Percentiles rank a stretch among this genome's conserved stretches.
phyloP scores from a whole-genome alignment of 2,329 filamentous ascomycete species.

The Mycosphaerella sp. region DNA sequence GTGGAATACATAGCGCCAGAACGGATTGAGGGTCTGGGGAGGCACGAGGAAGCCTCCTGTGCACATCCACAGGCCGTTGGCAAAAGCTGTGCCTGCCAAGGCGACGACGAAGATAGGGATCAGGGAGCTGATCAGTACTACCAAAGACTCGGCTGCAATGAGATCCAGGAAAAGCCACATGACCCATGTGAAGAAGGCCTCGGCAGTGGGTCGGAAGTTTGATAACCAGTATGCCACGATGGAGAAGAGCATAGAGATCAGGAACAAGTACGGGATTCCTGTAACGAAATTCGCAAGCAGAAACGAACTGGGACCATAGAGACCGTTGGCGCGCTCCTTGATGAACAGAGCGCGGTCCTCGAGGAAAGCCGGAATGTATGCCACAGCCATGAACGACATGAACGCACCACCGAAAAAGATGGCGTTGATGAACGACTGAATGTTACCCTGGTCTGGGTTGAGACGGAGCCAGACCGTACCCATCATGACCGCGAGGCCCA shows the following conservation, averaged over 20 bases:
- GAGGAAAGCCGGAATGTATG: constrained; percentile 74
- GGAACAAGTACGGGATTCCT: constrained; percentile 70
- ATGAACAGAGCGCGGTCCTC: constrained; percentile 66
- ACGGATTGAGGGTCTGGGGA: constrained; percentile 64
- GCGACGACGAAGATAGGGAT: constrained; percentile 73
- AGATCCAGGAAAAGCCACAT: constrained; percentile 83
- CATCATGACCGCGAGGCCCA: constrained; percentile 75
- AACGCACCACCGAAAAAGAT: constrained; percentile 52
- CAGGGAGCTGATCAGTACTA: constrained; percentile 65
- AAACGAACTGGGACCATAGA: constrained; percentile 67
- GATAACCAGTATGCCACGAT: constrained; percentile 71
- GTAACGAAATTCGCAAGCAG: constrained; percentile 73
- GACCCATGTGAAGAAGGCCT: constrained; percentile 68
- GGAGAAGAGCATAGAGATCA: constrained; percentile 69
- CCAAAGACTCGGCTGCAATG: constrained; percentile 71
- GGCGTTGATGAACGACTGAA: constrained; percentile 76
- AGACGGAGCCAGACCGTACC: constrained; percentile 80
- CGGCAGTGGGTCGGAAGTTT: constrained; percentile 60
- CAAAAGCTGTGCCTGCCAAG: constrained; percentile 71
- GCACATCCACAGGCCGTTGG: constrained; percentile 82
- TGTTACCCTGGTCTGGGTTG: constrained; percentile 60
- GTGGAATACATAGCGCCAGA: constrained; percentile 79
- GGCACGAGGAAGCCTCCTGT: constrained; percentile 75
- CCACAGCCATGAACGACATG: constrained; percentile 53
- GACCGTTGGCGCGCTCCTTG: constrained; percentile 72